phyloP scores from a whole-genome alignment of 2,329 filamentous ascomycete genomes.

The Albifimbria verrucaria region DNA sequence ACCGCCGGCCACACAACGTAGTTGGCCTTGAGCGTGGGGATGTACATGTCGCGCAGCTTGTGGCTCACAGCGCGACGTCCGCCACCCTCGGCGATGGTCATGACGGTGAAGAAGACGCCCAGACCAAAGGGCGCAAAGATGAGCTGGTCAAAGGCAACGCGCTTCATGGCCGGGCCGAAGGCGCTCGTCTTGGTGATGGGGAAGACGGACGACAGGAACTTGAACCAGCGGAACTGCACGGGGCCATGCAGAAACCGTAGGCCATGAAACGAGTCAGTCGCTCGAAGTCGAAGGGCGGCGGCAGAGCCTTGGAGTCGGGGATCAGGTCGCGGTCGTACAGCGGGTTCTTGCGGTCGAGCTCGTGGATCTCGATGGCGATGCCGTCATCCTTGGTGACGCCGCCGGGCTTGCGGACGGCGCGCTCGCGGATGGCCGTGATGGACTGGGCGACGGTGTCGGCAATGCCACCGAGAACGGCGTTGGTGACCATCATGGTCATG shows the following conservation, averaged over 20 bases:
- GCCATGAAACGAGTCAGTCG: slow-evolving; percentile 92
- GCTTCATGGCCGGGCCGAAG: slow-evolving; percentile 77
- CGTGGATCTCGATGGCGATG: slow-evolving; percentile 82
- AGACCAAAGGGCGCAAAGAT: slow-evolving; percentile 90
- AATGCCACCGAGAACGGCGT: slow-evolving; percentile 90
- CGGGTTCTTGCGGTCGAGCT: slow-evolving; percentile 78
- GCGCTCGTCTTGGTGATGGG: slow-evolving; percentile 77
- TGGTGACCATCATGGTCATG: slow-evolving; percentile 98
- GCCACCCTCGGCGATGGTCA: slow-evolving; percentile 94
- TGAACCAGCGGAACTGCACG: slow-evolving; percentile 93
- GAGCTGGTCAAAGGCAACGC: slow-evolving; percentile 88
- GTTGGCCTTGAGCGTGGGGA: slow-evolving; percentile 93
- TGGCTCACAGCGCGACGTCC: slow-evolving; percentile 72
- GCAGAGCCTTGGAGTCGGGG: slow-evolving; percentile 51
- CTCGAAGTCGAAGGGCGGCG: slow-evolving; percentile 93
- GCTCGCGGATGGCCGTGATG: slow-evolving; percentile 77
- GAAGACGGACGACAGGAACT: slow-evolving; percentile 76
- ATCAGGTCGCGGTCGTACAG: slow-evolving; percentile 64
- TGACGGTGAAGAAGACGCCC: slow-evolving; percentile 86
- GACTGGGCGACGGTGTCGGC: slow-evolving; percentile 95
- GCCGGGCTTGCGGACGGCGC: slow-evolving; percentile 60
- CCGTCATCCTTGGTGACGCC: slow-evolving; percentile 63
- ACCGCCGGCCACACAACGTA: slow-evolving; percentile 93
- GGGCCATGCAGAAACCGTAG: slow-evolving; percentile 95
- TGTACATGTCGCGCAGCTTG: slow-evolving; percentile 91